These are phyloP conservation scores for Puccinia brachypodii DNA, from an alignment of 1,284 basidiomycete species.

Conservation along the genomic window DNA sequence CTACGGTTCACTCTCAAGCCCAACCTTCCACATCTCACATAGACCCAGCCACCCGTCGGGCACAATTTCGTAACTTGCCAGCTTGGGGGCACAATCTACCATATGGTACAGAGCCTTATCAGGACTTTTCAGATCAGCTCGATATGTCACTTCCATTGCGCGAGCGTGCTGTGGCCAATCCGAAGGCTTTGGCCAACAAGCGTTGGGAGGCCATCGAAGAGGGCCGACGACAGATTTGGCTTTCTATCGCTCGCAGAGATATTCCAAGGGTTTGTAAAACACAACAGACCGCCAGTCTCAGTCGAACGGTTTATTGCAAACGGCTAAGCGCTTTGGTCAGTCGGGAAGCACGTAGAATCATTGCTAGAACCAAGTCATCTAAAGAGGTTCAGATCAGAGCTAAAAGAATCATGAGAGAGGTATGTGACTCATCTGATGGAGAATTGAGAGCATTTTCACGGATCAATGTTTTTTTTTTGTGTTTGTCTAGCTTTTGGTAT, in stretches of 20 bases:
- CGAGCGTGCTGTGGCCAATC: slow-evolving; percentile 38
- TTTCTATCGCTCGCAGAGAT: slow-evolving; percentile 56
- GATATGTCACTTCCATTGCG: slow-evolving; percentile 36
- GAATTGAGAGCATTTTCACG: slow-evolving; percentile 49
- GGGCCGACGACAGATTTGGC: slow-evolving; percentile 56
- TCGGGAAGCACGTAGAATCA: slow-evolving; percentile 76
- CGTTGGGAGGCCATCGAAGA: slow-evolving; percentile 53
- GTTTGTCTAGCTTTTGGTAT: slow-evolving; percentile 76
- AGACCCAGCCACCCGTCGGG: slow-evolving; percentile 29
- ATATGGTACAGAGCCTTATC: slow-evolving; percentile 45
- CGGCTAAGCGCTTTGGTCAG: slow-evolving; percentile 75
- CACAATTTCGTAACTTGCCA: slow-evolving; percentile 22
- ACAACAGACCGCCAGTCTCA: slow-evolving; percentile 54
- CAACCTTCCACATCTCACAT: neutral
- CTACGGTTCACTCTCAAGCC: neutral
- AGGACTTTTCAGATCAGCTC: slow-evolving; percentile 22
- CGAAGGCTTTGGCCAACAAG: slow-evolving; percentile 45
- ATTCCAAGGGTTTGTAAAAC: slow-evolving; percentile 57
- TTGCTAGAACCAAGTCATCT: slow-evolving; percentile 74
- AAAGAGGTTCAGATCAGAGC: slow-evolving; percentile 87
- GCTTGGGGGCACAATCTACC: slow-evolving; percentile 46
- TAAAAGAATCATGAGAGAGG: slow-evolving; percentile 72
- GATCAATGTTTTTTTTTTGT: slow-evolving; percentile 46
- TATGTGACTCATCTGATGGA: slow-evolving; percentile 54
- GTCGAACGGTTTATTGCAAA: slow-evolving; percentile 65